Base-by-base conservation (phyloP, 495 filamentous ascomycete genomes). In the Neurospora sublineolata region DNA sequence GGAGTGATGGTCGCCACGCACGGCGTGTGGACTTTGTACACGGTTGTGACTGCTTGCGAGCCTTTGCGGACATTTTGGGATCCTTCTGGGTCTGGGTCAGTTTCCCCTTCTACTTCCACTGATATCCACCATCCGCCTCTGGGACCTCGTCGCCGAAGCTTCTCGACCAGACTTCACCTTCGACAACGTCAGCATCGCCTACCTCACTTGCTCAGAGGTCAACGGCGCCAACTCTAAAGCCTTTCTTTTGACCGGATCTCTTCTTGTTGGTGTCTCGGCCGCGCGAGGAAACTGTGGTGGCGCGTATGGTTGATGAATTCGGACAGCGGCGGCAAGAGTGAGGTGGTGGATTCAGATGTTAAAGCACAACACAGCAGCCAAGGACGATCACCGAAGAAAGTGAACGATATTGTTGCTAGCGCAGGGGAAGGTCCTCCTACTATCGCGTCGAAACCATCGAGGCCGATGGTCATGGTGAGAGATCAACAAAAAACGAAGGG, bases 161-260 rank as follows among this genome's bases (percentile, higher is more conserved):
- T 58, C 37, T 10, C 73, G 70, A 36, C 12, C 37, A 64, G 75
- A 77, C 72, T 73, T 75, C 58, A 77, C 76, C 40, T 76, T 70
- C 36, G 75, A 76, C 73, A 76, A 74, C 72, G 73, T 73, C 33
- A 72, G 71, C 69, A 76, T 77, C 46, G 23, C 74, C 6, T 72
- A 78, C 52, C 76, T 79, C 75, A 80, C 77, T 16, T 74, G 74
- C 69, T 72, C 80, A 72, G 79, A 81, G 75, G 71, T 73, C 70
- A 77, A 81, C 74, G 73, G 79, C 12, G 77, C 77, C n/a, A 78
- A 78, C 77, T 11, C 71, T 81, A 11, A 77, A 78, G 30, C 76
- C 77, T 10, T 67, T 79, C 7, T 37, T 37, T 79, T 18, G 72
- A 69, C 12, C 72, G 72, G 2, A 10, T 41, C 20, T 38, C 37